Evolutionary conservation across 2,329 filamentous ascomycete genomes (phyloP), one percentile per base, ranked within the genome.

Genomic region (Exophiala viscosa): DNA sequence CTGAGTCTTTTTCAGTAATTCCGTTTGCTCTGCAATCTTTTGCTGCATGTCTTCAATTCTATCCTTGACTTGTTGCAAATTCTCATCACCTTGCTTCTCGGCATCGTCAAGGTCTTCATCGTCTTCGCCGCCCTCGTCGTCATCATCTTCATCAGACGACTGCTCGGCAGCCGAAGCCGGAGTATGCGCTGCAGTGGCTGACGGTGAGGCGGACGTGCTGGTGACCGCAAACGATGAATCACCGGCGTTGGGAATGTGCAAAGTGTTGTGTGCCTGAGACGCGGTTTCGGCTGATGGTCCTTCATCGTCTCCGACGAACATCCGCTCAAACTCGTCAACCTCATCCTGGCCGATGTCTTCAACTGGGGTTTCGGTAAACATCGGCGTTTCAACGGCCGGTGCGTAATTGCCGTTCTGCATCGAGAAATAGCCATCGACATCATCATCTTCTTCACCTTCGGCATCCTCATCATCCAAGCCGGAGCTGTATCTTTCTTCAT

Each of bases 401-500:
- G 69, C 74, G n/a, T 70, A 60, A 1, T 55, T 61, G 15, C 41
- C 47, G 14, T 49, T 44, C n/a, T 67, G 45, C 10, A 53, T 53
- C 20, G 43, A 41, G 45, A 65, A 65, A 50, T 73, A 70, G 49
- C 65, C 58, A 15, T 66, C 62, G 8, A 59, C 59, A 38, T 61
- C 54, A 40, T 61, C 34, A 42, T 76, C 73, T 23, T 69, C 74
- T 48, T 76, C 73, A 5, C 76, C 74, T 59, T 78, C 76, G 31
- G 76, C 74, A 45, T 76, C 73, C 17, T 74, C 71, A 18, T 73
- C 73, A 11, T 80, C 77, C 14, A 70, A 76, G n/a, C 69, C 74
- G 6, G 70, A 62, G 28, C 74, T 71, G 10, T 63, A 83, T 74
- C 68, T 69, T 28, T 60, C 48, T 46, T 64, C 60, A 9, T 59